A percentile compares a stretch with the other conserved stretches of the same genome.
Evolutionary conservation across 176 grass and related monocot species (phyloP).

Genomic region (Avena insularis): DNA sequence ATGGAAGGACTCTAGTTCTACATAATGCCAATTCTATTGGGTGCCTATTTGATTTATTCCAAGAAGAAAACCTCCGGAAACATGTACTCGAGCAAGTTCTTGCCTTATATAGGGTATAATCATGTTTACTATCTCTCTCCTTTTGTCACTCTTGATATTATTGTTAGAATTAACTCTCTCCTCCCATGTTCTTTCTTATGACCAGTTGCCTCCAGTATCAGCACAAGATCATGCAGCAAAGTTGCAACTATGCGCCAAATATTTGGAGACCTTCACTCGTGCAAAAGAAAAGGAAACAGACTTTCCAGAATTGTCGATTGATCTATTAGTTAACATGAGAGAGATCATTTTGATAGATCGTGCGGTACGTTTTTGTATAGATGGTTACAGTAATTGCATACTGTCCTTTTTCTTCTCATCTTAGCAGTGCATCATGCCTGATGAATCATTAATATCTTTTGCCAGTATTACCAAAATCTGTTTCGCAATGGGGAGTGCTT

Average conservation of each 20-base stretch:
- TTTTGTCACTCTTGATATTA: constrained; percentile 38
- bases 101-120: constrained; percentile 80
- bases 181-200: constrained; percentile 41
- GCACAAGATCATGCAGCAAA: constrained; percentile 82
- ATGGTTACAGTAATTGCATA: constrained; percentile 22
- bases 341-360: constrained; percentile 85
- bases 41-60: constrained; percentile 89
- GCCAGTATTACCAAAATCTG: constrained; percentile 91
- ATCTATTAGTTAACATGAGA: constrained; percentile 91
- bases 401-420: constrained; percentile 38
- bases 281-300: constrained; percentile 77
- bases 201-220: constrained; percentile 74
- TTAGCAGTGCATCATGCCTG: constrained; percentile 24
- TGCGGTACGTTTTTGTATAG: constrained; percentile 54
- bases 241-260: constrained; percentile 89
- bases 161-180: constrained; percentile 41
- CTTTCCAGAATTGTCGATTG: constrained; percentile 81
- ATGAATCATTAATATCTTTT: constrained; percentile 37
- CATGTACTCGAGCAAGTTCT: constrained; percentile 87
- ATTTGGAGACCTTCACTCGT: constrained; percentile 82
- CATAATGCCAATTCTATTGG: constrained; percentile 80
- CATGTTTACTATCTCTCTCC: constrained; percentile 29
- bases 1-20: constrained; percentile 71
- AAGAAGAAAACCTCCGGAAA: constrained; percentile 83
- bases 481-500: constrained; percentile 91